phyloP scores from a whole-genome alignment of 805 yeast genomes.

The Maudiozyma pseudohumilis region DNA sequence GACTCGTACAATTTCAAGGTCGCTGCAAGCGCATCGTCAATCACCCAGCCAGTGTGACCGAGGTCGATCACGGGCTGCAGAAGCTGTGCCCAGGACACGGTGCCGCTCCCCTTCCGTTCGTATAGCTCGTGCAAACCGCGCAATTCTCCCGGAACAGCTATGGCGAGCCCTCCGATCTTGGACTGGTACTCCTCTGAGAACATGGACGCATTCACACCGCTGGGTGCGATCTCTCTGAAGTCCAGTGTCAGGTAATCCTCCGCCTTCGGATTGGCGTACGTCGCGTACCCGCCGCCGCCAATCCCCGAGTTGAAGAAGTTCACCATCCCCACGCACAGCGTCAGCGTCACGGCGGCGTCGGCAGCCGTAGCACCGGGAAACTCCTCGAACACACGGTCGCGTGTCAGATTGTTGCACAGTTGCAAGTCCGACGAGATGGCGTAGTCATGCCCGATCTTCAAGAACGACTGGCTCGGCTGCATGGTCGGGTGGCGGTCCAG shows the following conservation, averaged over 20 bases:
- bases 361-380: slow-evolving; percentile 65
- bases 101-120: slow-evolving; percentile 58
- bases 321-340: slow-evolving; percentile 77
- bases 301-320: slow-evolving; percentile 81
- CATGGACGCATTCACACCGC: slow-evolving; percentile 53
- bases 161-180: slow-evolving; percentile 76
- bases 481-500: slow-evolving; percentile 30
- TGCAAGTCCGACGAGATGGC: slow-evolving; percentile 33
- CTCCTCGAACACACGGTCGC: slow-evolving; percentile 20
- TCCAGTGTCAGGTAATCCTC: slow-evolving; percentile 52
- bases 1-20: slow-evolving; percentile 34
- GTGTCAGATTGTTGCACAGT: slow-evolving; percentile 24
- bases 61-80: slow-evolving; percentile 65
- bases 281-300: slow-evolving; percentile 85
- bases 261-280: slow-evolving; percentile 19
- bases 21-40: slow-evolving; percentile 35
- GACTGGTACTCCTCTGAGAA: slow-evolving; percentile 38
- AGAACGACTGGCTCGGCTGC: slow-evolving; percentile 24
- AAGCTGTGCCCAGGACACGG: slow-evolving; percentile 59
- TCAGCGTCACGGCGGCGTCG: slow-evolving; percentile 84
- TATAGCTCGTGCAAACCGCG: slow-evolving; percentile 66
- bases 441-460: slow-evolving; percentile 21
- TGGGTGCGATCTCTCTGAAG: slow-evolving; percentile 86
- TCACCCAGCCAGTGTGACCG: slow-evolving; percentile 55
- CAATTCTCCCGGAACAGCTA: slow-evolving; percentile 85